Evolutionary conservation across 192 early-diverging fungal genomes (phyloP).

Genomic region (Coemansia sp.): DNA sequence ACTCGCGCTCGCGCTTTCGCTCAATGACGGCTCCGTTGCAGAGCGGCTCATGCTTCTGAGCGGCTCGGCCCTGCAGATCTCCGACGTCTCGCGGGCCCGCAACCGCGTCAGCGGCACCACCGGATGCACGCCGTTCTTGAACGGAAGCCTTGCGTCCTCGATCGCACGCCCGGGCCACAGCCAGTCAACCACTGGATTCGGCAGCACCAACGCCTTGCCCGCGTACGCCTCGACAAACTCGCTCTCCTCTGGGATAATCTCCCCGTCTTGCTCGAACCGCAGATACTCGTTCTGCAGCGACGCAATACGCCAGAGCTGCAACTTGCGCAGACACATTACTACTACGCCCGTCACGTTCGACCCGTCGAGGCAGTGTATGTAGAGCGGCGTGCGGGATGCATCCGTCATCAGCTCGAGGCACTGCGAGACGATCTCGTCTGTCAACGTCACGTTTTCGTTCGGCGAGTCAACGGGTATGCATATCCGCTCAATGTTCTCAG

Average conservation of each 20-base stretch:
- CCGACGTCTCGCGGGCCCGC: background rate
- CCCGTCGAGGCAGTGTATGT: slow-evolving; percentile 90
- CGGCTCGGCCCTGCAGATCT: slow-evolving; percentile 34
- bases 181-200: slow-evolving; percentile 39
- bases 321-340: slow-evolving; percentile 81
- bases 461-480: slow-evolving; percentile 75
- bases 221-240: slow-evolving; percentile 50
- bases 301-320: slow-evolving; percentile 85
- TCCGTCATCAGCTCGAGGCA: slow-evolving; percentile 77
- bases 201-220: slow-evolving; percentile 21
- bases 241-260: slow-evolving; percentile 52
- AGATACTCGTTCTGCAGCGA: slow-evolving; percentile 71
- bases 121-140: slow-evolving; percentile 32
- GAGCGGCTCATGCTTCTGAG: slow-evolving; percentile 12
- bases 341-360: slow-evolving; percentile 81
- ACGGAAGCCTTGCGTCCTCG: slow-evolving; percentile 27
- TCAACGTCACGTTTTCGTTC: slow-evolving; percentile 85
- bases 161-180: slow-evolving; percentile 33
- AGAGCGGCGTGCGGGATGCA: slow-evolving; percentile 68
- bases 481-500: slow-evolving; percentile 63
- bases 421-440: slow-evolving; percentile 66
- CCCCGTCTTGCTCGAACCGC: slow-evolving; percentile 57
- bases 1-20: background rate
- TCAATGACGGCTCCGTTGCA: slow-evolving; percentile 17
- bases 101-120: slow-evolving; percentile 24